phyloP scores from a whole-genome alignment of 202 grass and related monocot genomes.

The Zizania palustris region DNA sequence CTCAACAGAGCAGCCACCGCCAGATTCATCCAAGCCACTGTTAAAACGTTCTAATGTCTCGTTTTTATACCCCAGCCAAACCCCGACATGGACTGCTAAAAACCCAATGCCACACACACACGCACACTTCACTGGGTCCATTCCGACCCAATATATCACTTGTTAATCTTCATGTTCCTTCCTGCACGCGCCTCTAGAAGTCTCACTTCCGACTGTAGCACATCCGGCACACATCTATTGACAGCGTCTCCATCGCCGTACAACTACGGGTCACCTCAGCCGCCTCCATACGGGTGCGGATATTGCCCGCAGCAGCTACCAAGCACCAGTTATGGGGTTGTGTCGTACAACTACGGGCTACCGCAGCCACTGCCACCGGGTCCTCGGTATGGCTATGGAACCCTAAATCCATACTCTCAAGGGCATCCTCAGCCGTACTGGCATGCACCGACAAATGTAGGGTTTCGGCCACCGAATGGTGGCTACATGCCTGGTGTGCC shows the following conservation, averaged over 20 bases:
- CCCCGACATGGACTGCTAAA: no score
- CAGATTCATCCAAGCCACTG: no score
- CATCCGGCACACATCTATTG: no score
- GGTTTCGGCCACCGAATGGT: slow-evolving; percentile 10
- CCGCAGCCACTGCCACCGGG: slow-evolving; percentile 14
- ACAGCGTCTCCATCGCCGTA: slow-evolving; percentile 41
- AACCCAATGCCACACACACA: no score
- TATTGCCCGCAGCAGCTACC: slow-evolving; percentile 27
- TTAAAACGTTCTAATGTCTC: no score
- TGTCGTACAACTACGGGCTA: slow-evolving; percentile 45
- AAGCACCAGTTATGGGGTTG: slow-evolving; percentile 40
- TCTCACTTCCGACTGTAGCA: no score
- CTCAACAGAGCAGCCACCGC: no score
- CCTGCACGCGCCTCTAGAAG: no score
- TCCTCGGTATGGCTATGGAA: slow-evolving; percentile 38
- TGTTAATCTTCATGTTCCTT: no score
- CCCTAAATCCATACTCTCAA: slow-evolving; percentile 39
- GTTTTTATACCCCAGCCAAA: no score
- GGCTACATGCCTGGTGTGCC: slow-evolving; percentile 15
- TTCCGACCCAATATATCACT: no score
- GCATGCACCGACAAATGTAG: background rate
- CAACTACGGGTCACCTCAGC: slow-evolving; percentile 19
- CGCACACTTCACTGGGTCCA: no score
- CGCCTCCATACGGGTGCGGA: slow-evolving; percentile 48
- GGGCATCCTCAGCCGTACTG: slow-evolving; percentile 40